Percentiles rank a stretch among this genome's conserved stretches.
These are phyloP conservation scores for Neoscytalidium dimidiatum DNA, from an alignment of 2,329 filamentous ascomycete species.

Conservation along the genomic window DNA sequence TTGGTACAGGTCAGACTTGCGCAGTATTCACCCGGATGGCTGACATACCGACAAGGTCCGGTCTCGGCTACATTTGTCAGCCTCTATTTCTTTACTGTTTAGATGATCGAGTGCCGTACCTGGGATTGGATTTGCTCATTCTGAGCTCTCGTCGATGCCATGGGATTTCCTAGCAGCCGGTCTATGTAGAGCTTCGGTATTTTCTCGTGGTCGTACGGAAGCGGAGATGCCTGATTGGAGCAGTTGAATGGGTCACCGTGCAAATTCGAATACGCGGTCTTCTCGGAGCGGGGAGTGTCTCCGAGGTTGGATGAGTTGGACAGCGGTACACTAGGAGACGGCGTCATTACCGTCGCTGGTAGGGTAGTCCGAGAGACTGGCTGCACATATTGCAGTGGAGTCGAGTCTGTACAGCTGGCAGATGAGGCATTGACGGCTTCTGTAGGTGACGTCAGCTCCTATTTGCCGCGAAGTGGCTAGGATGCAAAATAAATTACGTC, in stretches of 20 bases:
- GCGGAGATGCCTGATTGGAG: neutral
- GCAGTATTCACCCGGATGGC: neutral
- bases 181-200: neutral
- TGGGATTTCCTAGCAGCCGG: neutral
- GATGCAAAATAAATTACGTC: neutral
- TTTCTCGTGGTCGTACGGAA: no score
- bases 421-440: neutral
- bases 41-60: neutral
- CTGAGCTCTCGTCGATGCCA: neutral
- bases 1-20: slow-evolving; percentile 22
- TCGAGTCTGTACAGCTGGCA: neutral
- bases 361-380: neutral
- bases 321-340: neutral
- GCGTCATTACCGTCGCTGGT: neutral
- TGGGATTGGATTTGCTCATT: neutral
- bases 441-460: neutral
- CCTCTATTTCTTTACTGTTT: neutral
- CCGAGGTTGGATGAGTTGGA: neutral
- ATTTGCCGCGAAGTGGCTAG: neutral
- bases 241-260: no score
- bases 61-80: neutral
- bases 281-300: neutral
- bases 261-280: no score
- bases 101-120: neutral
- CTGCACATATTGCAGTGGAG: neutral